Evolutionary conservation across 148 eudicot species (phyloP).

Genomic region (Selenicereus undatus): DNA sequence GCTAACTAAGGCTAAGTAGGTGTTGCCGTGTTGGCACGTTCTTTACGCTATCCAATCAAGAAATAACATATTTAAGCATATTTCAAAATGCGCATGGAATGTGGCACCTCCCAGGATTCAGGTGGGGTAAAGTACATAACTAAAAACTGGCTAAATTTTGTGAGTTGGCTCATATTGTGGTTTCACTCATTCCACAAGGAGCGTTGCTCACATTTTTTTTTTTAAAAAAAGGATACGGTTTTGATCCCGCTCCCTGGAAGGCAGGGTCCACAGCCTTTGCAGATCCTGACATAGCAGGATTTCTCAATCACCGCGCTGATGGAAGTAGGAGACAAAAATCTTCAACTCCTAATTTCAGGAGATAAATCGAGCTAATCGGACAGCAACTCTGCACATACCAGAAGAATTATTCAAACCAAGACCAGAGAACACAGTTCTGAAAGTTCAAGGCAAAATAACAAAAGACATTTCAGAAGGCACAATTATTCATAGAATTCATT

Average conservation of each 20-base stretch:
- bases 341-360: slow-evolving; percentile 12
- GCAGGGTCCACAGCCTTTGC: slow-evolving; percentile 90
- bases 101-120: neutral
- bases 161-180: neutral
- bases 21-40: neutral
- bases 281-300: slow-evolving; percentile 57
- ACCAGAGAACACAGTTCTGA: neutral
- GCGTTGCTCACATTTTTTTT: neutral
- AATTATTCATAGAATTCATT: neutral
- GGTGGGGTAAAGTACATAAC: neutral
- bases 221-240: slow-evolving; percentile 67
- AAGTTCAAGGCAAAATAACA: neutral
- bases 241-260: slow-evolving; percentile 88
- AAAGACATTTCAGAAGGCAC: neutral
- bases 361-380: neutral
- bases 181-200: neutral
- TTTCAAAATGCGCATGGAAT: neutral
- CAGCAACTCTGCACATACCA: slow-evolving; percentile 14
- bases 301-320: slow-evolving; percentile 13
- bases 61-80: neutral
- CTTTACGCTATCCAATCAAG: neutral
- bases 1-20: neutral
- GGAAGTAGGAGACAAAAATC: neutral
- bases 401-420: neutral
- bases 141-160: neutral